A percentile compares a stretch with the other conserved stretches of the same genome.
These are phyloP conservation scores for Nigrospora oryzae DNA, from an alignment of 2,329 filamentous ascomycete genomes.

Conservation along the genomic window DNA sequence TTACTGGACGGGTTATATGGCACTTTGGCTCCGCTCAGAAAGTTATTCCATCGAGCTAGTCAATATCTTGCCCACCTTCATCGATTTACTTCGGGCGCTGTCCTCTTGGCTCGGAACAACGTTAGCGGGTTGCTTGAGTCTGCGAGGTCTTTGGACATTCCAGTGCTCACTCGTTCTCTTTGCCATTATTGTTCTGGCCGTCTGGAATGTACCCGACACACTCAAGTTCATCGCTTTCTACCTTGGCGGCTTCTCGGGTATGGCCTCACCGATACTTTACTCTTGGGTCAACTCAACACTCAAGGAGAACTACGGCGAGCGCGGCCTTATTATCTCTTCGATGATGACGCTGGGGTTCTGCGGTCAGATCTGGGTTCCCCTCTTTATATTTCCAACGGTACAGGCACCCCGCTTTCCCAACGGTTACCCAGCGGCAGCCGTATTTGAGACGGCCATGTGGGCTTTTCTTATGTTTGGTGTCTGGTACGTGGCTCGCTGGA, in stretches of 20 bases:
- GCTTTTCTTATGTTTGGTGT: not conserved
- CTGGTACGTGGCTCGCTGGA: not conserved
- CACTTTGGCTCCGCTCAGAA: constrained; percentile 7
- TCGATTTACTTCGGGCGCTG: constrained; percentile 14
- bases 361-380: constrained; percentile 26
- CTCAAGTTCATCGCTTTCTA: constrained; percentile 13
- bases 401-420: constrained; percentile 16
- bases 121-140: constrained; percentile 14
- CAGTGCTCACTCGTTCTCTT: constrained; percentile 8
- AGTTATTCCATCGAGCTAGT: constrained; percentile 7
- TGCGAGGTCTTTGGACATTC: constrained; percentile 18
- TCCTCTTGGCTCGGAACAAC: constrained; percentile 20
- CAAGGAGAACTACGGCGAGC: constrained; percentile 28
- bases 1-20: constrained; percentile 9
- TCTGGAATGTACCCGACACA: constrained; percentile 12
- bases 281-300: constrained; percentile 28
- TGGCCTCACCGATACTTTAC: not conserved
- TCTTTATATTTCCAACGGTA: constrained; percentile 20
- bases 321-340: constrained; percentile 29
- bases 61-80: constrained; percentile 13
- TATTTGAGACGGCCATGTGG: not conserved
- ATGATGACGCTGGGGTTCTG: constrained; percentile 29
- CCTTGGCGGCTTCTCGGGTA: not conserved
- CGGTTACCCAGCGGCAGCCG: not conserved
- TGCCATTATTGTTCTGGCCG: constrained; percentile 9